Conservation (phyloP, 225 moss, liverwort and hornwort genomes). For the Marchantia paleacea region DNA sequence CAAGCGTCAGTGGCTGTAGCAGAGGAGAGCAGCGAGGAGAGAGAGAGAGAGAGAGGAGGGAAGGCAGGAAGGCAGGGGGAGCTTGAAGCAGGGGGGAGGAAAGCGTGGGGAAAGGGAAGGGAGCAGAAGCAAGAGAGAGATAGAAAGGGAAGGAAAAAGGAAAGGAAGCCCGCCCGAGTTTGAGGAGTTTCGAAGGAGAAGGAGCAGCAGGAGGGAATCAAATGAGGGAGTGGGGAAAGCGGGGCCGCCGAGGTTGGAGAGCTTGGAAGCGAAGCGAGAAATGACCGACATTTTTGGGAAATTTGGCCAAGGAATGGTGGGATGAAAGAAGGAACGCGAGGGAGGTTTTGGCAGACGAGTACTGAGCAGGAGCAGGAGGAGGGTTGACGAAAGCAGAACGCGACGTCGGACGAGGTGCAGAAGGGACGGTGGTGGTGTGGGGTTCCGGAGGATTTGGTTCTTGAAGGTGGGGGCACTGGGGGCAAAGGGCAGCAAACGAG, state of each 20-base stretch:
- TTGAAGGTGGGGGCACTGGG: not conserved
- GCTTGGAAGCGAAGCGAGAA: not conserved
- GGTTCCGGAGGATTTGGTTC: not conserved
- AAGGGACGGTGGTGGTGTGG: not conserved
- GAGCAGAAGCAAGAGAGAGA: not conserved
- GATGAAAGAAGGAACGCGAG: no score
- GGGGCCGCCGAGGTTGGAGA: constrained; percentile 10
- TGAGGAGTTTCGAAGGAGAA: not conserved
- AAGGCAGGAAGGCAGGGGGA: not conserved
- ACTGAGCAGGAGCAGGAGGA: no score
- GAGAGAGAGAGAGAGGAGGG: not conserved
- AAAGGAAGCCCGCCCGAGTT: not conserved
- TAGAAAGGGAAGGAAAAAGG: not conserved
- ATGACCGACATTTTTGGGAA: not conserved
- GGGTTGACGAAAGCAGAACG: no score
- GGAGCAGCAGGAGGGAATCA: not conserved
- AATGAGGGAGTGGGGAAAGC: constrained; percentile 11
- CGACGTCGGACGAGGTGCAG: no score
- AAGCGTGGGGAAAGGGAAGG: not conserved
- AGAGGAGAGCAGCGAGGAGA: not conserved
- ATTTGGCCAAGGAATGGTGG: not conserved
- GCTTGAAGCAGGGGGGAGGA: not conserved
- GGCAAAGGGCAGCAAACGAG: not conserved
- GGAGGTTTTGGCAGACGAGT: no score
- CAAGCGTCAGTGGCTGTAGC: not conserved